Evolutionary conservation across 148 eudicot species (phyloP), one percentile per base, ranked within the genome.

Genomic region (Fallopia convolvulus): DNA sequence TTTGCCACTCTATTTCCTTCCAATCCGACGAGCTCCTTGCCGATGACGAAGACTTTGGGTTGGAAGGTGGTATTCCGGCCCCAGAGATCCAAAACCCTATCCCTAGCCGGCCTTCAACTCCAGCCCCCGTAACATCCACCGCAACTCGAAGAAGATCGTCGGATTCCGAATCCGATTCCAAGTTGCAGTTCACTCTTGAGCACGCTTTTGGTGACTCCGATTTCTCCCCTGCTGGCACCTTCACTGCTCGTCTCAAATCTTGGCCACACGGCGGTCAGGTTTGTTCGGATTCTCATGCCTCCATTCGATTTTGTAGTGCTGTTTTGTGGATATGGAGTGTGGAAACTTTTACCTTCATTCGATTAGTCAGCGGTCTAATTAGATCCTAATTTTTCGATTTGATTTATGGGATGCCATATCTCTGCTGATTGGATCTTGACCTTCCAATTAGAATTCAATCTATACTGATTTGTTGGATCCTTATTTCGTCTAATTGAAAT

Each of bases 181-280:
- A 86, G 79, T 65, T 94, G 46, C 93, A 90, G 80, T 92, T 94
- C 80, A 72, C 80, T 5, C 89, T 94, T 10, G 91, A 94, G 32
- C 98, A 94, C 72, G 89, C 96, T 32, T 94, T 94, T 12, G 97
- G 96, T 0, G 98, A 94, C 72, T 88, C 96, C 26, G 86, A 88
- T 2, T 94, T 94, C 82, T 70, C 86, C 44, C 83, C 84, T 55
- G 97, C 98, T 44, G 98, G 98, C 3, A 82, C 83, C 23, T 94
- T 94, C 87, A 79, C 91, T 40, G 98, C 98, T 71, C 92, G 98
- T 6, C 85, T 94, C 70, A 94, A 92, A 70, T 87, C 86, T n/a
- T 89, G 85, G 85, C 77, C 96, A 50, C 93, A 89, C 55, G 97
- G 98, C 49, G 90, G 85, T 46, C 98, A 94, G 98, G 98, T 94